A percentile compares a stretch with the other conserved stretches of the same genome.
These are phyloP conservation scores for Vitis riparia DNA, from an alignment of 164 flowering plant genomes.

Conservation along the genomic window DNA sequence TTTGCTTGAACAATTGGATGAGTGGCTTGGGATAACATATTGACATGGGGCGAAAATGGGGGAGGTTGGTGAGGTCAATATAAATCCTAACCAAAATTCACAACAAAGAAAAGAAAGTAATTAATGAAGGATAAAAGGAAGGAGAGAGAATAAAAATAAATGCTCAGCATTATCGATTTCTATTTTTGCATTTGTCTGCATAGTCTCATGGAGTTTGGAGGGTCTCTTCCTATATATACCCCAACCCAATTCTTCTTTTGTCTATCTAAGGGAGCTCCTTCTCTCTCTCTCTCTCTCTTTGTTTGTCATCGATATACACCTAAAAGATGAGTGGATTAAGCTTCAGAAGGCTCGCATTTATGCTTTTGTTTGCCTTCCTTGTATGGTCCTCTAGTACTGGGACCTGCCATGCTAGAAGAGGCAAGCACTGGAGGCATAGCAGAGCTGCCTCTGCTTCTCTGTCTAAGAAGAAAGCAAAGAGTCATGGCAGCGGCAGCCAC, in stretches of 20 bases:
- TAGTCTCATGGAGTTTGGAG: slow-evolving; percentile 16
- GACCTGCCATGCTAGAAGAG: slow-evolving; percentile 72
- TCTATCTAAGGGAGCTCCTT: slow-evolving; percentile 11
- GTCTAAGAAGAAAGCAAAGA: slow-evolving; percentile 66
- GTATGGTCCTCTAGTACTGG: slow-evolving; percentile 58
- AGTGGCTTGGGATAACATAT: slow-evolving; percentile 18
- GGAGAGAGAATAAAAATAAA: slow-evolving; percentile 31
- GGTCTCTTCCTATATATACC: slow-evolving; percentile 45
- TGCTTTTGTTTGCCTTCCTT: slow-evolving; percentile 47
- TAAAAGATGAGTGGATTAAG: slow-evolving; percentile 39
- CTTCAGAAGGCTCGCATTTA: slow-evolving; percentile 49
- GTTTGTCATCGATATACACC: not conserved
- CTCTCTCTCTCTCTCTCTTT: slow-evolving; percentile 12
- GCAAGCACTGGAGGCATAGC: slow-evolving; percentile 73
- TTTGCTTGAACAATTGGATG: slow-evolving; percentile 14
- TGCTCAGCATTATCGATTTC: slow-evolving; percentile 19
- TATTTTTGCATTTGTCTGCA: slow-evolving; percentile 15
- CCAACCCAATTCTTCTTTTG: slow-evolving; percentile 18
- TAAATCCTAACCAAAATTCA: slow-evolving; percentile 21
- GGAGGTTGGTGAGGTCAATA: slow-evolving; percentile 3
- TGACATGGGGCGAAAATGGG: slow-evolving; percentile 29
- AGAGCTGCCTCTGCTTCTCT: slow-evolving; percentile 42
- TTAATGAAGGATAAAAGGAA: slow-evolving; percentile 3
- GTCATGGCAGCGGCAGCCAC: slow-evolving; percentile 23
- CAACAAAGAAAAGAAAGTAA: slow-evolving; percentile 13